Evolutionary conservation across 192 early-diverging fungal species (phyloP).

Genomic region (Diversispora eburnea): DNA sequence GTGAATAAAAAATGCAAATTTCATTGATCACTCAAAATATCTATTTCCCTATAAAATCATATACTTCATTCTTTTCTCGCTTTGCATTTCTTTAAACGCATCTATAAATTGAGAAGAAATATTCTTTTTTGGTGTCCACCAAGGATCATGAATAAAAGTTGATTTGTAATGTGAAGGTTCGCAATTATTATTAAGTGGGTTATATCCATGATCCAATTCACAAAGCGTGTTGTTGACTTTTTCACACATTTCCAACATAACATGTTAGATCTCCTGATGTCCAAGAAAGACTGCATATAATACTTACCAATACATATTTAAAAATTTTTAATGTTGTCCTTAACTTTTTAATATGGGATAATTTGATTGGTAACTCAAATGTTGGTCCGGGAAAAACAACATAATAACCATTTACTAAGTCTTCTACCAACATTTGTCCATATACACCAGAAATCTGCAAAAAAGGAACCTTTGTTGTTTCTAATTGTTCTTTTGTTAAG

Average conservation of each 20-base stretch:
- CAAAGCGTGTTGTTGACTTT: constrained; percentile 11
- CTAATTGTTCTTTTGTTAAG: constrained; percentile 11
- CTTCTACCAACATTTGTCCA: constrained; percentile 29
- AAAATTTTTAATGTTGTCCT: constrained; percentile 23
- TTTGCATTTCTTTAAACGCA: too few relatives aligned
- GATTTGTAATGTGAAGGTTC: constrained; percentile 25
- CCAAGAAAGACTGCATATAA: not conserved
- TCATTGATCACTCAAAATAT: too few relatives aligned
- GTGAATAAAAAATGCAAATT: too few relatives aligned
- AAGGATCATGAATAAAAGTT: constrained; percentile 20
- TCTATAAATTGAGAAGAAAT: too few relatives aligned
- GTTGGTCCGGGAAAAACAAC: constrained; percentile 21
- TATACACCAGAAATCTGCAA: constrained; percentile 26
- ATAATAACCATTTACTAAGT: constrained; percentile 14
- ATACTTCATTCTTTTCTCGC: too few relatives aligned
- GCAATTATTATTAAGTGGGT: constrained; percentile 18
- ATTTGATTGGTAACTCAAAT: constrained; percentile 23
- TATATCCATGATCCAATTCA: not conserved
- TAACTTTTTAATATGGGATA: constrained; percentile 23
- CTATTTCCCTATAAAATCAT: too few relatives aligned
- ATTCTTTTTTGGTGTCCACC: constrained; percentile 20
- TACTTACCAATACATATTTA: constrained; percentile 22
- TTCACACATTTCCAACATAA: constrained; percentile 22
- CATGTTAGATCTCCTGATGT: constrained; percentile 20
- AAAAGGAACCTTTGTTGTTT: constrained; percentile 28